Percentiles rank a stretch among this genome's conserved stretches.
Conservation (phyloP, 2,329 filamentous ascomycete species). For the Blumeria graminis region DNA sequence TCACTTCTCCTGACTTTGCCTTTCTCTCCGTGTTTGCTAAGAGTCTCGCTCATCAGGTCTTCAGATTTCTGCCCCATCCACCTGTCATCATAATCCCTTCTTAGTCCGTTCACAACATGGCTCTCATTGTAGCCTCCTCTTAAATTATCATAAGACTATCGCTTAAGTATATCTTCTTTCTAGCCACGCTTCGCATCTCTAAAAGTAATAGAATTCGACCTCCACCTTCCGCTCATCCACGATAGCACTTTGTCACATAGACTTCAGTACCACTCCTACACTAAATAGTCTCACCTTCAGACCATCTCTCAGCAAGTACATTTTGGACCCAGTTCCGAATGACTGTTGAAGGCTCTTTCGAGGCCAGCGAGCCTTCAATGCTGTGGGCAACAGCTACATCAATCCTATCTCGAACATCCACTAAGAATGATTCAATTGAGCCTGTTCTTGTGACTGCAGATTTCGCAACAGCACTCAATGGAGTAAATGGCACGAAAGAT, state of each 20-base stretch:
- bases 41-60: neutral
- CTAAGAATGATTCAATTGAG: conserved; percentile 4
- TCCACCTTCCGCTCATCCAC: too few relatives aligned
- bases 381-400: neutral
- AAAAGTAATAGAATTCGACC: too few relatives aligned
- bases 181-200: too few relatives aligned
- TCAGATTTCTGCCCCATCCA: neutral
- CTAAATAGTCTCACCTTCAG: too few relatives aligned
- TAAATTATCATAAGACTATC: too few relatives aligned
- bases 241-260: too few relatives aligned
- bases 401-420: conserved; percentile 1
- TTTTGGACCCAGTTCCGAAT: neutral
- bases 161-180: too few relatives aligned
- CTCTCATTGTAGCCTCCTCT: neutral
- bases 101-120: neutral
- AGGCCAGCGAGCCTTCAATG: neutral
- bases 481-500: conserved; percentile 35
- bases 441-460: conserved; percentile 27
- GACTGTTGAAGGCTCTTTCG: neutral
- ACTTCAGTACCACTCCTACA: too few relatives aligned
- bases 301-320: neutral
- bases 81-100: neutral
- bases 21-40: too few relatives aligned
- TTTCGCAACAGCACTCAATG: conserved; percentile 30
- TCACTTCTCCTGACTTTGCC: too few relatives aligned